These are phyloP conservation scores for Takashimella koratensis DNA, from an alignment of 1,284 basidiomycete genomes.

Conservation along the genomic window DNA sequence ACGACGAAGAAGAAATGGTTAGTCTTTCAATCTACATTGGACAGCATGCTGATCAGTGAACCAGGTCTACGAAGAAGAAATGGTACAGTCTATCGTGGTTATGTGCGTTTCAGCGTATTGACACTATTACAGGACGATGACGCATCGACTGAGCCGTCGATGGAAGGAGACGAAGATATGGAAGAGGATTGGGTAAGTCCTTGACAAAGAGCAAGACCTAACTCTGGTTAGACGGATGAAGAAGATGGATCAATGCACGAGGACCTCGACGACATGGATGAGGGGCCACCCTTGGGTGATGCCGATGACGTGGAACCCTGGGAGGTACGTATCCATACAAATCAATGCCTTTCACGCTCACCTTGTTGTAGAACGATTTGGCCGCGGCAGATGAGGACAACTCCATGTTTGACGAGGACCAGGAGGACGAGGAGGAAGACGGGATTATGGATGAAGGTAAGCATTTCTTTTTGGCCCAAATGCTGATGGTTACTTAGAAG, in stretches of 20 bases:
- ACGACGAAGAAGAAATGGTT: constrained; percentile 66
- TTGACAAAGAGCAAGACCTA: too few species aligned
- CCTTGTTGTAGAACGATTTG: constrained; percentile 53
- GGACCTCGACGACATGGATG: constrained; percentile 25
- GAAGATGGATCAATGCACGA: constrained; percentile 37
- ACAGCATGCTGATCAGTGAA: constrained; percentile 14
- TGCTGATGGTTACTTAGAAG: constrained; percentile 3
- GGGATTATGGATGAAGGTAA: constrained; percentile 66
- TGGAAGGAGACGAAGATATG: constrained; percentile 28
- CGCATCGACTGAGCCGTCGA: constrained; percentile 52
- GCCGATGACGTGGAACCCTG: constrained; percentile 24
- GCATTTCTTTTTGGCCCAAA: not conserved
- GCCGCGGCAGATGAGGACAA: constrained; percentile 37
- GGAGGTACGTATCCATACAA: constrained; percentile 30
- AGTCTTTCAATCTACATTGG: not conserved
- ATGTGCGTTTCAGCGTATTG: too few species aligned
- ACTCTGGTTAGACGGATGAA: constrained; percentile 26
- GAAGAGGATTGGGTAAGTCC: constrained; percentile 33
- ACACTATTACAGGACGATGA: constrained; percentile 59
- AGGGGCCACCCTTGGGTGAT: constrained; percentile 9
- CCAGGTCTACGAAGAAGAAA: constrained; percentile 2
- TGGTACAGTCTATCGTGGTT: not conserved
- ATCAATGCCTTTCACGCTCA: not conserved
- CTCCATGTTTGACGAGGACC: constrained; percentile 13
- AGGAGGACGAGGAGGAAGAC: constrained; percentile 53